Base-by-base conservation (phyloP, 805 yeast species). In the Hanseniaspora guilliermondii region DNA sequence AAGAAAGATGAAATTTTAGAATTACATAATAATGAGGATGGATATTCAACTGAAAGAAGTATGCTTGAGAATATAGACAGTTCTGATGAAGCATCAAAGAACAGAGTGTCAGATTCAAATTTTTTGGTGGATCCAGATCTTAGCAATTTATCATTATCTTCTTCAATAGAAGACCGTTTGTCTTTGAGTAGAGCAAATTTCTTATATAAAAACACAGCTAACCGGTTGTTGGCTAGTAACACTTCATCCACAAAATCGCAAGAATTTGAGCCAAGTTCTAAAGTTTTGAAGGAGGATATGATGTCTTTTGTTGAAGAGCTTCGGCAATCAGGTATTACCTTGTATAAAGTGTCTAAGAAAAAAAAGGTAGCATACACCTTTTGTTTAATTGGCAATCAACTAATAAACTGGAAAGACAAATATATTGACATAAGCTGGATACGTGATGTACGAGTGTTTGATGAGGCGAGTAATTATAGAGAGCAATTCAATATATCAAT, bases 401-500 rank as follows among this genome's bases (percentile, higher is more conserved):
- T 59, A 3, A 58, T 68, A 4, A 53, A 56, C 4, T 68, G 70
- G 70, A 63, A 61, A 33, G 62, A 61, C 25, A 65, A 65, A 56
- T 60, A 56, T 21, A 46, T 68, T n/a, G 60, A 60, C n/a, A 52
- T 68, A 14, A 68, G 66, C 46, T 56, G 65, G 14, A 65, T 68
- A 17, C 67, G 64, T 54, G 71, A 67, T 55, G 61, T 68, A 2
- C 57, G 71, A 46, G 72, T 76, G 3, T 86, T 82, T 2, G 76
- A 75, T 21, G 86, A 84, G 61, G 96, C 96, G 1, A 75, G 77
- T 36, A 86, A 87, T 60, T 91, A 88, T 64, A 70, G 96, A 57
- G 96, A 89, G 63, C 95, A 88, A 65, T 78, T 86, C 60, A 81
- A 83, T 37, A 76, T 87, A 1, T 77, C 88, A 1, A 70, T 78